Percentiles rank a stretch among this genome's conserved stretches.
Evolutionary conservation across 176 grass and related monocot species (phyloP).

Genomic region (Miscanthus lutarioriparius): DNA sequence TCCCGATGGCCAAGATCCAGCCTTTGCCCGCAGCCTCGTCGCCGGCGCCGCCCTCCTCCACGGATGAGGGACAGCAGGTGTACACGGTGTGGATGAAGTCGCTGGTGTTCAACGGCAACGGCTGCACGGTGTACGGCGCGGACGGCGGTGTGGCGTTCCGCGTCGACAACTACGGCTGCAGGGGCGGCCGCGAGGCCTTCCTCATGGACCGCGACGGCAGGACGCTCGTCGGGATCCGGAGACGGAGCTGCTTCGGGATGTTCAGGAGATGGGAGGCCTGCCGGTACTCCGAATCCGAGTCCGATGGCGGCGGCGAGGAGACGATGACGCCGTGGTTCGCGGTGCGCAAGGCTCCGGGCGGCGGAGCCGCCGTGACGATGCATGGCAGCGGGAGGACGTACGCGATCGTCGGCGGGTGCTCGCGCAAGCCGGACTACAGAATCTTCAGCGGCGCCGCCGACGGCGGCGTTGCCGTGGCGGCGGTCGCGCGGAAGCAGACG

Average conservation of each 20-base stretch:
- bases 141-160: constrained; percentile 59
- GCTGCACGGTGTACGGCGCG: constrained; percentile 69
- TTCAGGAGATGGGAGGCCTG: constrained; percentile 34
- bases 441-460: neutral
- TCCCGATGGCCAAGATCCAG: constrained; percentile 45
- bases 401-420: constrained; percentile 37
- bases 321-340: constrained; percentile 54
- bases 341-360: constrained; percentile 10
- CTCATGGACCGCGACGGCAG: constrained; percentile 68
- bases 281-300: neutral
- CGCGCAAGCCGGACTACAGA: constrained; percentile 43
- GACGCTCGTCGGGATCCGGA: constrained; percentile 42
- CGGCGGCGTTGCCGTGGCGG: constrained; percentile 29
- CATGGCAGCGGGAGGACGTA: constrained; percentile 29
- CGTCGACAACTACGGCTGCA: constrained; percentile 76
- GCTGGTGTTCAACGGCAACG: constrained; percentile 69
- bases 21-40: neutral
- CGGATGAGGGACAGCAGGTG: neutral
- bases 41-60: neutral
- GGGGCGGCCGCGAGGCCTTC: constrained; percentile 50
- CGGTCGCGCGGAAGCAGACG: constrained; percentile 49
- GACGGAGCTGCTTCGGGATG: constrained; percentile 24
- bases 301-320: neutral
- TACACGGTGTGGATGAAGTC: constrained; percentile 94
- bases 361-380: constrained; percentile 2